Evolutionary conservation across 1,284 basidiomycete species (phyloP), one percentile per base, ranked within the genome.

Genomic region (Anthracocystis walkeri): DNA sequence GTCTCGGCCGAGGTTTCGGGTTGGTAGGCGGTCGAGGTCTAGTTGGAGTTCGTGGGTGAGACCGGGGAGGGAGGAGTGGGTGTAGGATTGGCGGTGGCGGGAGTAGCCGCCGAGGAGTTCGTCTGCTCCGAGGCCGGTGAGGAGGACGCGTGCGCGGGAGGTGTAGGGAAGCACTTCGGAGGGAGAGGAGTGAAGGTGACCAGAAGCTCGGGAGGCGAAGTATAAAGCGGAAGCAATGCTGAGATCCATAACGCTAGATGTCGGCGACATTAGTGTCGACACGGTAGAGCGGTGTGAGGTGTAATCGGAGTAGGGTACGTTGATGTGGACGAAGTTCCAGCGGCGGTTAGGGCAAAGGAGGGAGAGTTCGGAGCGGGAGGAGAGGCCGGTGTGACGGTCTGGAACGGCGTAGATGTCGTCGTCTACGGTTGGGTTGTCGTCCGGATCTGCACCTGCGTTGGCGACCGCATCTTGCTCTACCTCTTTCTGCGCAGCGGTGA

Each of bases 81-180:
- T 21, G 84, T 90, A 98, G 0, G 91, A 92, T 11, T 90, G 90
- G 14, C 93, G 90, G 87, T 98, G 95, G 52, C 97, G 89, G 0
- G 92, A 90, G 85, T 99, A 99, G 0, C 97, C 97, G 1, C 94
- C 97, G 0, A 99, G 88, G 29, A 97, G 88, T 85, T 99, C 96
- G 84, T 99, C 96, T 0, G 97, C 94, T 0, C 97, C 97, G 2
- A 99, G 87, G 0, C 97, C 97, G 65, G 91, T 96, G 23, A 99
- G 86, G 18, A 97, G 88, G 0, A 98, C 94, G 45, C 90, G 90
- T 0, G 96, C 93, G 3, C 88, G 85, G 63, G 92, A 93, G 0
- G 86, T 88, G 84, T 97, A 96, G 7, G 62, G 23, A 4, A 25
- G 7, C 12, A 6, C 14, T 3, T 12, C 20, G 35, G 38, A 10